Conservation (phyloP, 2,329 filamentous ascomycete genomes). For the Pseudohalonectria lignicola region DNA sequence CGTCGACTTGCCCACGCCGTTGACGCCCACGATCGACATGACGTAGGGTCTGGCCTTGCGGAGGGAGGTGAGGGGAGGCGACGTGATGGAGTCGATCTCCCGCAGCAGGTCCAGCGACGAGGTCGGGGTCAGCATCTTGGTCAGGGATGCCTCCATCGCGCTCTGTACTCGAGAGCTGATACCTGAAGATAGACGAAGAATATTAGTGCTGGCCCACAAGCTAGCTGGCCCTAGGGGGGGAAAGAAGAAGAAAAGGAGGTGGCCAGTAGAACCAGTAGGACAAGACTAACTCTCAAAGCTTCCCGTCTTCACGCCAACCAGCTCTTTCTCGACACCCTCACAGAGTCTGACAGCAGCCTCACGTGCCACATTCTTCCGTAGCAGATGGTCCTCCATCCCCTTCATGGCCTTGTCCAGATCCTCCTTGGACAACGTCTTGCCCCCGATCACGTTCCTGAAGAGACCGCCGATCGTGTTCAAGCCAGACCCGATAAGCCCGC, state of each 20-base stretch:
- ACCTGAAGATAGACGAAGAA: slow-evolving; percentile 20
- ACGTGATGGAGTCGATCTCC: slow-evolving; percentile 73
- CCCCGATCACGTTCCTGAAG: slow-evolving; percentile 90
- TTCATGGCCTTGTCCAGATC: slow-evolving; percentile 90
- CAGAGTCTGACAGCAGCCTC: slow-evolving; percentile 89
- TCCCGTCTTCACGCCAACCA: slow-evolving; percentile 82
- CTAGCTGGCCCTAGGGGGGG: background rate
- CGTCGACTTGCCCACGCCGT: slow-evolving; percentile 96
- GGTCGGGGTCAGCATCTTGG: slow-evolving; percentile 91
- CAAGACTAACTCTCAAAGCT: slow-evolving; percentile 61
- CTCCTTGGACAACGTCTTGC: slow-evolving; percentile 79
- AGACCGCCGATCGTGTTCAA: slow-evolving; percentile 76
- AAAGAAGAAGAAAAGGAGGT: background rate
- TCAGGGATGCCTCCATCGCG: slow-evolving; percentile 85
- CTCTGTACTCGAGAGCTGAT: slow-evolving; percentile 74
- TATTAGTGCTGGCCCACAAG: too few species aligned
- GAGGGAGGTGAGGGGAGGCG: slow-evolving; percentile 52
- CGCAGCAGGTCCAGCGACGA: slow-evolving; percentile 89
- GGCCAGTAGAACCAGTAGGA: too few species aligned
- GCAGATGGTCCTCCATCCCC: slow-evolving; percentile 88
- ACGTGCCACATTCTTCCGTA: slow-evolving; percentile 92
- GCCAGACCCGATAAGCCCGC: slow-evolving; percentile 66
- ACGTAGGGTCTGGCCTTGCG: slow-evolving; percentile 73
- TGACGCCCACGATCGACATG: slow-evolving; percentile 96
- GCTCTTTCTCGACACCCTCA: slow-evolving; percentile 80